These are phyloP conservation scores for Ustilago nuda DNA, from an alignment of 1,284 basidiomycete species.

Conservation along the genomic window DNA sequence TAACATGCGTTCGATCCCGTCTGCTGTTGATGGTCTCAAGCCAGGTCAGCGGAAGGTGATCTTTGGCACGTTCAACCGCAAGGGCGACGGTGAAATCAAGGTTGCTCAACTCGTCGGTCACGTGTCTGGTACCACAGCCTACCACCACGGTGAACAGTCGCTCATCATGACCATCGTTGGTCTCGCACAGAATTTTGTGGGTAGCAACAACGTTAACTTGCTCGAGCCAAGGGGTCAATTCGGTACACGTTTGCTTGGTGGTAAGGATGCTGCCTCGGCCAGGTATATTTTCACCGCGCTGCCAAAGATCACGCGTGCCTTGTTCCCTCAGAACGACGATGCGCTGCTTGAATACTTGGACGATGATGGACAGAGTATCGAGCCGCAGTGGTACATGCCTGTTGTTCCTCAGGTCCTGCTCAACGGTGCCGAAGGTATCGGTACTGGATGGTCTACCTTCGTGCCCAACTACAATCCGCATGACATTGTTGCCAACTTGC, in stretches of 20 bases:
- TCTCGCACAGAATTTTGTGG: constrained; percentile 93
- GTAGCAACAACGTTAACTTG: constrained; percentile 95
- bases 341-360: constrained; percentile 83
- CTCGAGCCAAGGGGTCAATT: constrained; percentile 93
- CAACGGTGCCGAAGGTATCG: constrained; percentile 97
- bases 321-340: constrained; percentile 89
- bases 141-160: constrained; percentile 94
- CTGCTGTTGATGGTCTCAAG: constrained; percentile 90
- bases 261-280: constrained; percentile 84
- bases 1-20: constrained; percentile 89
- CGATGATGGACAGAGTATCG: constrained; percentile 89
- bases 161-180: constrained; percentile 91
- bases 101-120: constrained; percentile 87
- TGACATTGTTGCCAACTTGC: constrained; percentile 89
- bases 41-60: constrained; percentile 99
- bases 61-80: constrained; percentile 94
- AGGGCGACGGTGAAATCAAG: constrained; percentile 92
- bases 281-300: constrained; percentile 96
- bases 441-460: constrained; percentile 96
- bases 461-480: constrained; percentile 93
- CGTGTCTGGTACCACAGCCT: constrained; percentile 90
- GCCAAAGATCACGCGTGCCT: constrained; percentile 79
- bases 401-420: constrained; percentile 88
- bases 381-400: constrained; percentile 96
- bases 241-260: constrained; percentile 76